Evolutionary conservation across 257 asterid genomes (phyloP).

Genomic region (Nicotiana noctiflora): DNA sequence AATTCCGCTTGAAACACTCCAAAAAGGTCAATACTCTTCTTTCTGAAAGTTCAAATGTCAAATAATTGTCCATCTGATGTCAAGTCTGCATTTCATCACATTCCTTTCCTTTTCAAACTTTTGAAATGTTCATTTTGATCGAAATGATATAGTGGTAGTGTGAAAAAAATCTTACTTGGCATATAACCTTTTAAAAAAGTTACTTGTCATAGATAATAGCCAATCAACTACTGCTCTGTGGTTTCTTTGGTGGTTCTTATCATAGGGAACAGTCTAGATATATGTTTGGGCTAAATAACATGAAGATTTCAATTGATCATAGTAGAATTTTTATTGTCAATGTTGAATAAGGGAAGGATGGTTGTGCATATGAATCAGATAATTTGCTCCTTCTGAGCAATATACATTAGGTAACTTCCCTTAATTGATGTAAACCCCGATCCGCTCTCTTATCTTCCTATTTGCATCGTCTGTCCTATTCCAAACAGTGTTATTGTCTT

Average conservation of each 20-base stretch:
- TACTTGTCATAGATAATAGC: neutral
- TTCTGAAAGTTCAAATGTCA: neutral
- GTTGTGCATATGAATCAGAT: neutral
- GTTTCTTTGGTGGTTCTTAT: neutral
- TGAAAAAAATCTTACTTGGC: neutral
- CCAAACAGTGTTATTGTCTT: neutral
- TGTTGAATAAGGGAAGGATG: neutral
- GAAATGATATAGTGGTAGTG: neutral
- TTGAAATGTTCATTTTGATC: neutral
- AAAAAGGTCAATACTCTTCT: neutral
- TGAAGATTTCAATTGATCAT: neutral
- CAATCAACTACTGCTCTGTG: neutral
- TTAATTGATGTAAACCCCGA: neutral
- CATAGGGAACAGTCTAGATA: neutral
- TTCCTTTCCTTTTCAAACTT: neutral
- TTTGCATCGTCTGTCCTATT: neutral
- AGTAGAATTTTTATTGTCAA: neutral
- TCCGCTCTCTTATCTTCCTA: neutral
- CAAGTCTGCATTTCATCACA: neutral
- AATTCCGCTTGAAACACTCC: neutral
- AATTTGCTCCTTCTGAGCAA: neutral
- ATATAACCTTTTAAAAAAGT: neutral
- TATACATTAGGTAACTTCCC: neutral
- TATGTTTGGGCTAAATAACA: neutral
- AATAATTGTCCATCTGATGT: neutral